Evolutionary conservation across 495 filamentous ascomycete species (phyloP).

Genomic region (Neurospora sp.): DNA sequence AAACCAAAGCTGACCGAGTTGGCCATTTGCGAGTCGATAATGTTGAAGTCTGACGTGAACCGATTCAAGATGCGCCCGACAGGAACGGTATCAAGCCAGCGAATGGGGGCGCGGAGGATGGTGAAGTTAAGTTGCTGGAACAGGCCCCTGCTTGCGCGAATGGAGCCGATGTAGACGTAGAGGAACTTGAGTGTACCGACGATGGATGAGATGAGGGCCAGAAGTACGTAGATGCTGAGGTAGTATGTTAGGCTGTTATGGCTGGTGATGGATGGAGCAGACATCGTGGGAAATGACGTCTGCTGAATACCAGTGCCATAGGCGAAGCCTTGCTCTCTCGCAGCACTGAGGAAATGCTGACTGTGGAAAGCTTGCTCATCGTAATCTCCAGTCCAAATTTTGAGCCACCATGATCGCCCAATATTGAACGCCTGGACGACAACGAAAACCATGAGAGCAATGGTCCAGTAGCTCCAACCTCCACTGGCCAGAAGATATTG

Average conservation of each 20-base stretch:
- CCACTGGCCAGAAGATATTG: conserved; percentile 58
- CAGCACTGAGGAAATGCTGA: conserved; percentile 7
- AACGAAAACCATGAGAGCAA: conserved; percentile 43
- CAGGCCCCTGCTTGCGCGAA: conserved; percentile 53
- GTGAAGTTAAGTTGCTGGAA: conserved; percentile 55
- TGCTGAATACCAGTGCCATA: conserved; percentile 31
- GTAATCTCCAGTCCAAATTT: conserved; percentile 51
- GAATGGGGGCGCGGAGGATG: conserved; percentile 58
- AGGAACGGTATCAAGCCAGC: conserved; percentile 77
- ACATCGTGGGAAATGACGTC: conserved; percentile 21
- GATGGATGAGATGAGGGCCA: conserved; percentile 48
- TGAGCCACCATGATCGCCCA: conserved; percentile 57
- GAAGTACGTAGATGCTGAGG: conserved; percentile 53
- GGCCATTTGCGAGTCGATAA: conserved; percentile 55
- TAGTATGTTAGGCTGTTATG: conserved; percentile 45
- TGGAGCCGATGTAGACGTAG: conserved; percentile 46
- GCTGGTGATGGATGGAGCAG: conserved; percentile 12
- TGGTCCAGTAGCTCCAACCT: conserved; percentile 51
- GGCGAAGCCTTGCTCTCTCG: conserved; percentile 19
- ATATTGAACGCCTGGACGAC: conserved; percentile 40
- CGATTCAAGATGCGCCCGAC: conserved; percentile 70
- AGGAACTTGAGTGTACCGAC: conserved; percentile 48
- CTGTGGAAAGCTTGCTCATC: conserved; percentile 15
- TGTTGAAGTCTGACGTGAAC: conserved; percentile 68
- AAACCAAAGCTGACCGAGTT: conserved; percentile 48